Percentiles rank a stretch among this genome's conserved stretches.
Evolutionary conservation across 1,284 basidiomycete genomes (phyloP).

Genomic region (Leccinum fuscescens): DNA sequence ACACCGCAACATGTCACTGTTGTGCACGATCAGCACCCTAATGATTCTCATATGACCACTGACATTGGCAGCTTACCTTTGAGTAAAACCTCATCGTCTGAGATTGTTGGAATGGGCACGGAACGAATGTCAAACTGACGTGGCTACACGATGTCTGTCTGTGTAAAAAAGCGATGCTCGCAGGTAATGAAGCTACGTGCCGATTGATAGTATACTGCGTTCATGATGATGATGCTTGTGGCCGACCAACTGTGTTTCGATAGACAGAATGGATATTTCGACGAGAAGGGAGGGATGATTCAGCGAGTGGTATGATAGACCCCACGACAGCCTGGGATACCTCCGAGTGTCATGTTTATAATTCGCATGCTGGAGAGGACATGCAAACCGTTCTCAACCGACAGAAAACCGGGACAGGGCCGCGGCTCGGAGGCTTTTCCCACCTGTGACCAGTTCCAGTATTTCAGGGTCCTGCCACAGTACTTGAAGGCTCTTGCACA

Average conservation of each 20-base stretch:
- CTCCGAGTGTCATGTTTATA: background rate
- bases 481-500: background rate
- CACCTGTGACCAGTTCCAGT: background rate
- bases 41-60: background rate
- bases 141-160: constrained; percentile 30
- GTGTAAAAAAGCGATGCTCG: background rate
- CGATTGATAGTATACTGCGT: constrained; percentile 24
- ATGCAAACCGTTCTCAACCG: background rate
- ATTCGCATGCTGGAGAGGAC: background rate
- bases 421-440: background rate
- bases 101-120: constrained; percentile 52
- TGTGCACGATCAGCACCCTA: background rate
- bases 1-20: constrained; percentile 47
- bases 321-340: constrained; percentile 13
- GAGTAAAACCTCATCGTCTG: constrained; percentile 54
- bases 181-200: constrained; percentile 4
- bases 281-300: background rate
- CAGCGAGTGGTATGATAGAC: background rate
- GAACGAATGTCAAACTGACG: constrained; percentile 46
- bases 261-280: background rate
- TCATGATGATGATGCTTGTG: constrained; percentile 12
- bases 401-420: background rate
- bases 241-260: background rate
- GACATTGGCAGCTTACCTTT: constrained; percentile 41
- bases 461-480: background rate